phyloP scores from a whole-genome alignment of 257 asterid genomes.

The Jacaranda copaia region DNA sequence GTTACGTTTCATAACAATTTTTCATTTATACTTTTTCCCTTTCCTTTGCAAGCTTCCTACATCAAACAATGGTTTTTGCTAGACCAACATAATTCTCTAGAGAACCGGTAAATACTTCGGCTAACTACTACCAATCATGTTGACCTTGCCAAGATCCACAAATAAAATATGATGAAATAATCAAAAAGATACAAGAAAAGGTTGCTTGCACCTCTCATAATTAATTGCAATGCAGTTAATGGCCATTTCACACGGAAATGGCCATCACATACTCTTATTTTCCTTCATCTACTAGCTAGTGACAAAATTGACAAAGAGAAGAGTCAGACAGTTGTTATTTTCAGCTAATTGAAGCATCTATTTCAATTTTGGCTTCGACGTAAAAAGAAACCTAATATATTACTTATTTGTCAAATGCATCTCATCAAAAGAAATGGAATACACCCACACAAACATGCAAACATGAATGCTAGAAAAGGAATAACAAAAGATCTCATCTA shows the following conservation, averaged over 20 bases:
- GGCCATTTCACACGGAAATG: constrained; percentile 18
- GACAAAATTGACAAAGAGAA: constrained; percentile 10
- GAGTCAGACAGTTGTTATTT: background rate
- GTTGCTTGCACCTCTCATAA: constrained; percentile 12
- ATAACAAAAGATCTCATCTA: background rate
- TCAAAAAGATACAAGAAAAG: background rate
- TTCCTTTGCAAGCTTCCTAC: too few relatives aligned
- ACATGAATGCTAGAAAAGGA: constrained; percentile 18
- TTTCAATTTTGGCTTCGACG: constrained; percentile 1
- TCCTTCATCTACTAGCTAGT: constrained; percentile 8
- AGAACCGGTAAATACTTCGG: too few relatives aligned
- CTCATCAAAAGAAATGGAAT: background rate
- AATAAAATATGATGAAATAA: background rate
- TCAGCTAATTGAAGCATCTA: background rate
- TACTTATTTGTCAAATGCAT: constrained; percentile 16
- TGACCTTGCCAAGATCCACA: background rate
- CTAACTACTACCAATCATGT: background rate
- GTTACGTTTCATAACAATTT: too few relatives aligned
- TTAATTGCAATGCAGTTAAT: background rate
- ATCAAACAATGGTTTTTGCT: too few relatives aligned
- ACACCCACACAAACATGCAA: constrained; percentile 10
- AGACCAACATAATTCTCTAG: too few relatives aligned
- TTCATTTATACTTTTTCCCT: too few relatives aligned
- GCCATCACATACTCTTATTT: constrained; percentile 7
- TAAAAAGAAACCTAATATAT: constrained; percentile 3